Evolutionary conservation across 129 eudicot genomes (phyloP).

Genomic region (Heracleum sosnowskyi): DNA sequence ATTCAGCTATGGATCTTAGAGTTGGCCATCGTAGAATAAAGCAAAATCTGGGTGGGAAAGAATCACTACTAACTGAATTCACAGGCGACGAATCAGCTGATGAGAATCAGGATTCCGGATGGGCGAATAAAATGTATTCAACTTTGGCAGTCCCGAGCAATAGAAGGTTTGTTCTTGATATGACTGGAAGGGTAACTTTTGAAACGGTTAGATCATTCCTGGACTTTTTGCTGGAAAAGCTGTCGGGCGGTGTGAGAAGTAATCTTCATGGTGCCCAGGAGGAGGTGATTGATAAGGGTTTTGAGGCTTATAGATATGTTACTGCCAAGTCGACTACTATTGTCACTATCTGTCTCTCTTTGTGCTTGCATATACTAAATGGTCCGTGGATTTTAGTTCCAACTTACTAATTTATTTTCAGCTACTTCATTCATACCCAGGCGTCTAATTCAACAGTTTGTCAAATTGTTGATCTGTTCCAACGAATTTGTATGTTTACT

Average conservation of each 20-base stretch:
- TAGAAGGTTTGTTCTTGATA: conserved; percentile 52
- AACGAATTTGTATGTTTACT: background rate
- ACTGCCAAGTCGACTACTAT: conserved; percentile 45
- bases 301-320: conserved; percentile 41
- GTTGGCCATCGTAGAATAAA: conserved; percentile 21
- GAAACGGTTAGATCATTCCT: conserved; percentile 50
- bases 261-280: conserved; percentile 48
- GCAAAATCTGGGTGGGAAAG: conserved; percentile 20
- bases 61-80: conserved; percentile 16
- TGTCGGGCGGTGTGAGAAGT: conserved; percentile 31
- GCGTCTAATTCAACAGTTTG: background rate
- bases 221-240: conserved; percentile 30
- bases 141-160: conserved; percentile 76
- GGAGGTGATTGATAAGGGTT: conserved; percentile 47
- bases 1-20: conserved; percentile 17
- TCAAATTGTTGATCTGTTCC: background rate
- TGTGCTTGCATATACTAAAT: conserved; percentile 55
- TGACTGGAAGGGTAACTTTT: conserved; percentile 62
- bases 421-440: background rate
- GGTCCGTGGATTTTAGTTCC: conserved; percentile 62
- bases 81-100: conserved; percentile 16
- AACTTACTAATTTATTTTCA: conserved; percentile 14
- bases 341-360: conserved; percentile 48
- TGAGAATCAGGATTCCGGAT: conserved; percentile 31
- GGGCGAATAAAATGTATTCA: conserved; percentile 49